Percentiles rank a stretch among this genome's conserved stretches.
Evolutionary conservation across 164 flowering plant species (phyloP).

Genomic region (Liriodendron chinense): DNA sequence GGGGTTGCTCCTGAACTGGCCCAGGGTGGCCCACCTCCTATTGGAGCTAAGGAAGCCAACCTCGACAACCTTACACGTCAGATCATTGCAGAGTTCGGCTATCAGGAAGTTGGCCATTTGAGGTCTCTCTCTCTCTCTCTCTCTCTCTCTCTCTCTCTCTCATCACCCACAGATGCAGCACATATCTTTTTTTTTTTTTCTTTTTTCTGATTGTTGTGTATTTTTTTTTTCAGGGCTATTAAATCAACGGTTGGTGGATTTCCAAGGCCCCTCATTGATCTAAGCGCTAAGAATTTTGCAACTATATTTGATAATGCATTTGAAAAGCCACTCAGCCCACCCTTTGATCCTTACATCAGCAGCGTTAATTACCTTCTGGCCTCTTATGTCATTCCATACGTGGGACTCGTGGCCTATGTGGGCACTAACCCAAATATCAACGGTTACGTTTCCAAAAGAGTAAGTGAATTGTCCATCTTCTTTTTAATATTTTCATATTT

Average conservation of each 20-base stretch:
- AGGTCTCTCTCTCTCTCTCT: constrained; percentile 25
- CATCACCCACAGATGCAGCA: no score
- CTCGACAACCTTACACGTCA: constrained; percentile 25
- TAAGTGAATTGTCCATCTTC: neutral
- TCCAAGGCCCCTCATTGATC: constrained; percentile 53
- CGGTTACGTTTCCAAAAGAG: constrained; percentile 15
- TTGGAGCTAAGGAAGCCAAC: constrained; percentile 44
- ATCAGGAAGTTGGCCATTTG: constrained; percentile 51
- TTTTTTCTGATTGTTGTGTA: neutral
- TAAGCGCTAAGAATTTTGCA: constrained; percentile 40
- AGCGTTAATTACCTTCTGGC: constrained; percentile 50
- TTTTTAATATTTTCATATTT: no score
- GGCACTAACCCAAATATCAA: constrained; percentile 49
- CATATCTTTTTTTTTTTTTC: no score
- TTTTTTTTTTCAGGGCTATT: constrained; percentile 37
- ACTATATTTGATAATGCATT: constrained; percentile 36
- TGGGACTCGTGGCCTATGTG: constrained; percentile 66
- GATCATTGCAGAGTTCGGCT: constrained; percentile 39
- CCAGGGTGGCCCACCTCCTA: constrained; percentile 45
- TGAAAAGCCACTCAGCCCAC: constrained; percentile 42
- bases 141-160: no score
- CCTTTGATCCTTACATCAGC: constrained; percentile 59
- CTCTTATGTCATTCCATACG: constrained; percentile 56
- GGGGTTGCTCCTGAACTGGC: constrained; percentile 27
- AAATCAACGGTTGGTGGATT: constrained; percentile 36